A percentile compares a stretch with the other conserved stretches of the same genome.
Evolutionary conservation across 371 early-diverging fungal genomes (phyloP).

Genomic region (Umbelopsis sp.): DNA sequence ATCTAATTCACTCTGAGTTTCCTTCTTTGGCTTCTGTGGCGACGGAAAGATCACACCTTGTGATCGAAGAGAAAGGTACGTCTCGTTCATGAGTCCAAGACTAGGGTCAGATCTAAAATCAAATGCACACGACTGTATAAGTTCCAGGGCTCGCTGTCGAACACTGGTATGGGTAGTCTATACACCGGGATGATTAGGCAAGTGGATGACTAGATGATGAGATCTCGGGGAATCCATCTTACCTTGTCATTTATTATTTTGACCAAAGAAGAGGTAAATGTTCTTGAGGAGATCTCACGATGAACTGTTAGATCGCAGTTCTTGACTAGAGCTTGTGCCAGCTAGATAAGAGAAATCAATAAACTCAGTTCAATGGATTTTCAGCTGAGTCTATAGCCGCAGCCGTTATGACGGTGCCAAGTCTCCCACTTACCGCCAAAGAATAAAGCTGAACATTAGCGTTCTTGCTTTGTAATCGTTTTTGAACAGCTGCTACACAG

Average conservation of each 20-base stretch:
- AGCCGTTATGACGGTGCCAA: constrained; percentile 3
- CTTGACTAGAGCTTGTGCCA: constrained; percentile 87
- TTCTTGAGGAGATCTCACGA: constrained; percentile 85
- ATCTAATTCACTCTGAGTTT: constrained; percentile 66
- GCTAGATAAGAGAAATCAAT: constrained; percentile 33
- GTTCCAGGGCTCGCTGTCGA: constrained; percentile 76
- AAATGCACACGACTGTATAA: constrained; percentile 90
- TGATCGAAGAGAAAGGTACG: constrained; percentile 68
- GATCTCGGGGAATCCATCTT: constrained; percentile 15
- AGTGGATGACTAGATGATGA: not conserved
- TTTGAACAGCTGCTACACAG: constrained; percentile 74
- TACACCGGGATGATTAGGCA: not conserved
- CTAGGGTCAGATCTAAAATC: constrained; percentile 81
- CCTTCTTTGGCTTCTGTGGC: constrained; percentile 81
- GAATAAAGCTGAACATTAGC: constrained; percentile 87
- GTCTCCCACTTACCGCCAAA: constrained; percentile 55
- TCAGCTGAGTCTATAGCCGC: not conserved
- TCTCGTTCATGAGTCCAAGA: constrained; percentile 87
- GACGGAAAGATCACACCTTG: constrained; percentile 77
- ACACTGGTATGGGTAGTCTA: constrained; percentile 79
- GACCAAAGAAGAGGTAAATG: constrained; percentile 82
- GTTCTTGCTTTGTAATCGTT: constrained; percentile 77
- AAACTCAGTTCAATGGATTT: not conserved
- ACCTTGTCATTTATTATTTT: constrained; percentile 77
- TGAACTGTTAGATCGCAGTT: constrained; percentile 84